phyloP scores from a whole-genome alignment of 2,329 filamentous ascomycete species.

The Alternaria novae-zelandiae region DNA sequence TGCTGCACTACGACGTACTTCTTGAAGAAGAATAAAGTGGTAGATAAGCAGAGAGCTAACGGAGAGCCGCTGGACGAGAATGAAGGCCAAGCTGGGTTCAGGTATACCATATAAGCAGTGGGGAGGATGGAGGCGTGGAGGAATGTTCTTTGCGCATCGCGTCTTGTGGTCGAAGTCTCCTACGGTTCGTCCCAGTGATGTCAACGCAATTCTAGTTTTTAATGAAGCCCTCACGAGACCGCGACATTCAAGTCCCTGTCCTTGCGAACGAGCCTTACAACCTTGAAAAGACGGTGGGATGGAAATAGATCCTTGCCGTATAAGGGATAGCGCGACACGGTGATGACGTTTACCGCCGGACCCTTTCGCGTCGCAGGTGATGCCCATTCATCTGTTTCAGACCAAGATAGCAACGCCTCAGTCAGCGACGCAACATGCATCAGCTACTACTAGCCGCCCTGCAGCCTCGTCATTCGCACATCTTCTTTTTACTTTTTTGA shows the following conservation, averaged over 20 bases:
- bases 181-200: not conserved
- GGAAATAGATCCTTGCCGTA: not conserved
- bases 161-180: not conserved
- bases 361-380: conserved; percentile 4
- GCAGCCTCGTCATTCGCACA: not conserved
- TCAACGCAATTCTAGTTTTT: not conserved
- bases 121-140: not conserved
- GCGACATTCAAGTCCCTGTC: not conserved
- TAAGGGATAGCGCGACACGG: not conserved
- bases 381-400: conserved; percentile 8
- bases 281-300: not conserved
- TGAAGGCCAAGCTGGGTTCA: conserved; percentile 29
- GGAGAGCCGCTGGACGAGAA: conserved; percentile 21
- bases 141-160: not conserved
- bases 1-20: conserved; percentile 19
- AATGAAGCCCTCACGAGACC: not conserved
- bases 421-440: conserved; percentile 16
- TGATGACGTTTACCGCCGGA: not conserved
- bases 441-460: conserved; percentile 2
- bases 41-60: conserved; percentile 14
- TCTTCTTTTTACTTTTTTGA: not conserved
- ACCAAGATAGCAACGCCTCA: conserved; percentile 6
- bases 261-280: not conserved
- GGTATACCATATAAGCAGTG: conserved; percentile 13
- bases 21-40: conserved; percentile 20